Evolutionary conservation across 1,139 yeast genomes (phyloP).

Genomic region (Lodderomyces metapsilosis): DNA sequence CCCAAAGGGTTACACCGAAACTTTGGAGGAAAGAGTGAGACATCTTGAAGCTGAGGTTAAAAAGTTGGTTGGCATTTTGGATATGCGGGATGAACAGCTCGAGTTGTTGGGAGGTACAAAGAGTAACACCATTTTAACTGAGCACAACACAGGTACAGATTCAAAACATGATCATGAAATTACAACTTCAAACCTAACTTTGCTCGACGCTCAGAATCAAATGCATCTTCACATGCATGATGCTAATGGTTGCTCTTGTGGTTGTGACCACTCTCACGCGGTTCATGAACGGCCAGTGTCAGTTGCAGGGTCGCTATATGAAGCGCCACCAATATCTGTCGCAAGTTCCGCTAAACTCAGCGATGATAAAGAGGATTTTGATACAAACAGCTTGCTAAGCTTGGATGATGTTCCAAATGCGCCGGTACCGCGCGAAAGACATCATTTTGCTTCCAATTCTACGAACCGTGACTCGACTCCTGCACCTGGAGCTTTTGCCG

Average conservation of each 20-base stretch:
- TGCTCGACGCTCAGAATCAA: constrained; percentile 15
- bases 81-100: constrained; percentile 61
- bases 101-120: constrained; percentile 17
- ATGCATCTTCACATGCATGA: constrained; percentile 30
- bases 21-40: constrained; percentile 45
- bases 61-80: constrained; percentile 48
- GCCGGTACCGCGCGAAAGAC: not conserved
- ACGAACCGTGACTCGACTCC: constrained; percentile 46
- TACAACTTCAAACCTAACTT: constrained; percentile 19
- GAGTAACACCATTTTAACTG: constrained; percentile 10
- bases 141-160: constrained; percentile 3
- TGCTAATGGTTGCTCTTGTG: constrained; percentile 47
- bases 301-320: constrained; percentile 56
- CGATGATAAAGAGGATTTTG: constrained; percentile 43
- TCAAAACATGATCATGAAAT: constrained; percentile 12
- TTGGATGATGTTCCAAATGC: constrained; percentile 25
- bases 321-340: constrained; percentile 28
- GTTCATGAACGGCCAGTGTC: constrained; percentile 65
- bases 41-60: constrained; percentile 46
- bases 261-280: constrained; percentile 54
- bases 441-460: constrained; percentile 17
- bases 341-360: constrained; percentile 44
- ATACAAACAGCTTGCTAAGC: constrained; percentile 40
- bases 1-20: constrained; percentile 52
- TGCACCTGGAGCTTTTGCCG: constrained; percentile 76